These are phyloP conservation scores for Allantophomopsis cytisporea DNA, from an alignment of 2,329 filamentous ascomycete genomes.

Conservation along the genomic window DNA sequence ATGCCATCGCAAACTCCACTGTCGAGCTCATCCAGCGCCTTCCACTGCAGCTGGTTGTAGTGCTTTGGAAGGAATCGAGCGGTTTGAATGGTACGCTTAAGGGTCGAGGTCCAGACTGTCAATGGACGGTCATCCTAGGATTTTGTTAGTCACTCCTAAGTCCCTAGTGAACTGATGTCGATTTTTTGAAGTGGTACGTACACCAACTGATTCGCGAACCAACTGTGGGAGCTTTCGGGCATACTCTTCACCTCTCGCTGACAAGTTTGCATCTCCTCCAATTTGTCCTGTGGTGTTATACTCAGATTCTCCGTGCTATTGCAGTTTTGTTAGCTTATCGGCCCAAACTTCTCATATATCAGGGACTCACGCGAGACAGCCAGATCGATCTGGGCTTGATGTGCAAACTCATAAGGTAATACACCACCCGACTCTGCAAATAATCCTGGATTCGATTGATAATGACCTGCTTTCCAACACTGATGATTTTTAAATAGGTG, in stretches of 20 bases:
- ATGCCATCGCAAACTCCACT: slow-evolving; percentile 92
- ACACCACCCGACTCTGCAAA: slow-evolving; percentile 88
- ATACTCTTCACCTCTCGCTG: slow-evolving; percentile 76
- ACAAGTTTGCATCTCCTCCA: slow-evolving; percentile 82
- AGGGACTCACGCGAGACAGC: slow-evolving; percentile 66
- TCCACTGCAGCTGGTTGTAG: slow-evolving; percentile 96
- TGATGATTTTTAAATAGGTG: slow-evolving; percentile 95
- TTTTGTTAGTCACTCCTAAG: too few species aligned
- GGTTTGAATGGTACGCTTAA: slow-evolving; percentile 81
- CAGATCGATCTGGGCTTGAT: slow-evolving; percentile 95
- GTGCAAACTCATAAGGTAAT: slow-evolving; percentile 97
- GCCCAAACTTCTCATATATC: neutral
- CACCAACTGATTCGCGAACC: slow-evolving; percentile 74
- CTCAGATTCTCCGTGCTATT: slow-evolving; percentile 81
- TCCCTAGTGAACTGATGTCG: too few species aligned
- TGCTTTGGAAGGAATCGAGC: slow-evolving; percentile 66
- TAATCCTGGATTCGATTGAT: slow-evolving; percentile 98
- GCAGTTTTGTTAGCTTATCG: slow-evolving; percentile 6
- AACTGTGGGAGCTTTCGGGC: slow-evolving; percentile 73
- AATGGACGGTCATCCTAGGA: slow-evolving; percentile 39
- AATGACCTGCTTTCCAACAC: slow-evolving; percentile 90
- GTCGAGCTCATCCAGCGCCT: slow-evolving; percentile 93
- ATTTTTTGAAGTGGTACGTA: slow-evolving; percentile 27
- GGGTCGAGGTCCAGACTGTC: slow-evolving; percentile 63
- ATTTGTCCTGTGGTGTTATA: slow-evolving; percentile 88